Conservation (phyloP, 2,329 filamentous ascomycete genomes). For the Penicillium rolfsii region DNA sequence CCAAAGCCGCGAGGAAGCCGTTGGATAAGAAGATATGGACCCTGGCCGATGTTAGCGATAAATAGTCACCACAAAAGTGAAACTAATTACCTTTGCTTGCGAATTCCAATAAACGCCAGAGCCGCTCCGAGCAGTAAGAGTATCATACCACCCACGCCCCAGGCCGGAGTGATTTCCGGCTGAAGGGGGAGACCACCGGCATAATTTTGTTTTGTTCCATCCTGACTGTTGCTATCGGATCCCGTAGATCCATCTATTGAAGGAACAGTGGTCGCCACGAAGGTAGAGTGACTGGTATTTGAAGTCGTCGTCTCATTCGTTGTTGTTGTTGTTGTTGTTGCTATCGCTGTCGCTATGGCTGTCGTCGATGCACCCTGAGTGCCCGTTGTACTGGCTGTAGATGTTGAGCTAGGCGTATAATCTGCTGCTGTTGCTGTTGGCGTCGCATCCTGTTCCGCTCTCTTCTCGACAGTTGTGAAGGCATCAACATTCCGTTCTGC, state of each 20-base stretch:
- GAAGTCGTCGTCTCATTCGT: constrained; percentile 16
- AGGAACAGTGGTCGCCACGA: constrained; percentile 30
- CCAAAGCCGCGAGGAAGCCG: constrained; percentile 71
- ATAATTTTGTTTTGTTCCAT: constrained; percentile 28
- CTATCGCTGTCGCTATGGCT: constrained; percentile 11
- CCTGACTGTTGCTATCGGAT: constrained; percentile 13
- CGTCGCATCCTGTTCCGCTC: constrained; percentile 17
- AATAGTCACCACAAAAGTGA: neutral
- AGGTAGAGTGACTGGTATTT: constrained; percentile 13
- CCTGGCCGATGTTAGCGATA: constrained; percentile 35
- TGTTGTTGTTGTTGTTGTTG: constrained; percentile 5
- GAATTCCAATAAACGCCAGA: constrained; percentile 79
- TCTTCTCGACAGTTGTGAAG: constrained; percentile 10
- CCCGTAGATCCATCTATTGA: constrained; percentile 29
- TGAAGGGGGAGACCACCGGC: constrained; percentile 64
- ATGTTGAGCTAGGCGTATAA: constrained; percentile 16
- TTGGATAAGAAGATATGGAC: constrained; percentile 80
- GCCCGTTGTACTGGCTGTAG: constrained; percentile 12
- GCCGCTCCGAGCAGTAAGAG: constrained; percentile 72
- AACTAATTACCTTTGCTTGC: constrained; percentile 64
- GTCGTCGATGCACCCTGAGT: constrained; percentile 18
- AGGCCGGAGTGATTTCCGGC: constrained; percentile 77
- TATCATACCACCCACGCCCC: constrained; percentile 76
- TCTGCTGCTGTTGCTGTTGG: constrained; percentile 21
- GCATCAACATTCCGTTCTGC: constrained; percentile 11